Evolutionary conservation across 2,329 filamentous ascomycete species (phyloP), one percentile per base, ranked within the genome.

Genomic region (Colletotrichum karsti): DNA sequence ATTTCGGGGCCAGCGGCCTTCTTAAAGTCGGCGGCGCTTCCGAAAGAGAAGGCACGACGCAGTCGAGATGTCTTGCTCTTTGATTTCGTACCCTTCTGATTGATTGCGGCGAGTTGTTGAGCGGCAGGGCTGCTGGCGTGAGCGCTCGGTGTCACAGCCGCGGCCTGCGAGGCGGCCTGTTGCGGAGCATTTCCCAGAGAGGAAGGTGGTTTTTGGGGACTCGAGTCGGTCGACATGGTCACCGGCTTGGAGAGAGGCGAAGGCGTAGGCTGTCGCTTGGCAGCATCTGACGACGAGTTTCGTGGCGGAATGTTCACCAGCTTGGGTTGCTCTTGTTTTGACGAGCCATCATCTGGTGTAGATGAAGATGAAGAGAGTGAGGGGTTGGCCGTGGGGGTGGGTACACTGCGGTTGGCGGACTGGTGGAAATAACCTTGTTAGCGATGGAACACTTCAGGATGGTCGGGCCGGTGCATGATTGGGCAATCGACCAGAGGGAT

Each of bases 11-110:
- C 90, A 10, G 90, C 91, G 12, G 91, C 92, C 76, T 92, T 92
- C 70, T 92, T 89, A 53, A 99, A 89, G 77, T 99, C 96, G 8
- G 95, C 93, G 44, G 95, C 93, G 77, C 95, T 98, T 55, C 96
- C 95, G 80, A 99, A 99, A 0, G 96, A 99, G 75, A 99, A 97
- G 0, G 96, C 96, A 73, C 96, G 89, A 62, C 96, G 90, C 67
- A 99, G 84, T 72, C 95, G 88, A 18, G 93, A 95, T 2, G 92
- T 93, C 81, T 98, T 98, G 81, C 91, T 94, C 77, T 94, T 94
- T 71, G 91, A 87, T 76, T 89, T 92, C 28, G 84, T 84, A 60
- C 93, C 93, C 76, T 93, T 95, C 72, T 95, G 92, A 69, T 91
- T 95, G 63, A 98, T 86, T n/a, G 95, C 94, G 50, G 93, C 90